phyloP scores from a whole-genome alignment of 805 yeast species.

The Cyberlindnera bimundalis region DNA sequence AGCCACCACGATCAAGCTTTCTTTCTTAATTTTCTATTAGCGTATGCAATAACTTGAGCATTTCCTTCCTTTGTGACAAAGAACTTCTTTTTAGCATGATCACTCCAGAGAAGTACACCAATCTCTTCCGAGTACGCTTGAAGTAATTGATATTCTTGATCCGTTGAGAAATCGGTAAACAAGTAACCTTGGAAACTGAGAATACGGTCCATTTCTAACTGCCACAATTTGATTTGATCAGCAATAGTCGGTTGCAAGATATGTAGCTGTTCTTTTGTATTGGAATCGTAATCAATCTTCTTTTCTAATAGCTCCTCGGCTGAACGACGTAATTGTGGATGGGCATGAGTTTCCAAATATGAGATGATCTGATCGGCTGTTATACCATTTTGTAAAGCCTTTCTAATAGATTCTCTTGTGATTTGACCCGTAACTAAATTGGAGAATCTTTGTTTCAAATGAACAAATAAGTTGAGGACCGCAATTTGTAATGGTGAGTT shows the following conservation, averaged over 20 bases:
- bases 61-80: constrained; percentile 89
- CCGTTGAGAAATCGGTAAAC: constrained; percentile 79
- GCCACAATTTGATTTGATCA: constrained; percentile 96
- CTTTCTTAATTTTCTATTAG: constrained; percentile 54
- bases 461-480: constrained; percentile 82
- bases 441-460: constrained; percentile 76
- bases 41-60: constrained; percentile 86
- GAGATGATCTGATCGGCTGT: constrained; percentile 92
- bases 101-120: constrained; percentile 90
- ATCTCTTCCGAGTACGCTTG: constrained; percentile 82
- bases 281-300: constrained; percentile 54
- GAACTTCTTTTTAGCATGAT: constrained; percentile 62
- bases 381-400: constrained; percentile 83
- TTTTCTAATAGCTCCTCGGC: constrained; percentile 70
- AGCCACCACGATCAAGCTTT: too few species aligned
- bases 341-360: constrained; percentile 88
- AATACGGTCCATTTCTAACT: constrained; percentile 89
- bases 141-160: constrained; percentile 69
- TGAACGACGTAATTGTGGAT: constrained; percentile 77
- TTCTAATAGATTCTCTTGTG: constrained; percentile 86
- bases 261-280: constrained; percentile 50
- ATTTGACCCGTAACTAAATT: constrained; percentile 93
- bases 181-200: constrained; percentile 82
- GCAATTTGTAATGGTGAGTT: constrained; percentile 95
- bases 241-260: constrained; percentile 93